Evolutionary conservation across 306 rosid genomes (phyloP), one percentile per base, ranked within the genome.

Genomic region (Mimosa bimucronata): DNA sequence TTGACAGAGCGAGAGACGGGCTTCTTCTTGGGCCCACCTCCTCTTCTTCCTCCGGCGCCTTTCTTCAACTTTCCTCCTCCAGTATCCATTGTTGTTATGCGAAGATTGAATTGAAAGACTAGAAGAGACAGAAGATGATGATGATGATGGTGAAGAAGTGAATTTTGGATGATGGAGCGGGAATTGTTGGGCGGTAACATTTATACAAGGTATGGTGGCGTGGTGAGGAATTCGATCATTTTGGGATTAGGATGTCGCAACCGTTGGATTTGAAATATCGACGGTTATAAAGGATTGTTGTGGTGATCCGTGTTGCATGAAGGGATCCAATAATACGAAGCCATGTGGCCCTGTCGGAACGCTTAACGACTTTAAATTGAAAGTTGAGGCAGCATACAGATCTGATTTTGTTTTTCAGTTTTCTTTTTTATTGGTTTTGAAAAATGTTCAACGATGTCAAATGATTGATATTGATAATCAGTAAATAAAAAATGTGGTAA

Each of bases 21-120:
- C 26, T 66, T 66, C 71, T 66, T 66, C 14, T 66, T 66, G 45
- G 71, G 71, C 5, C 71, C 71, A 2, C 71, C 71, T 31, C 71
- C 71, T 15, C 23, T 31, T 40, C 71, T 31, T 31, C 71, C 71
- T 9, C 71, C 71, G 7, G 71, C 71, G 9, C 71, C 71, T 19
- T 66, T 66, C 45, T 66, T 66, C 71, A 34, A 18, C 45, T 66
- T 66, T 34, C 71, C 71, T 16, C 45, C 45, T 16, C 71, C 45
- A 44, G 71, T 3, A 10, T 66, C 71, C 71, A 66, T 66, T 34
- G 1, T 3, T 6, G 38, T 34, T 16, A 0, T 5, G 7, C 1
- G 46, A 34, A 34, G 26, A 18, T 8, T 7, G 3, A 31, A 16
- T 34, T 34, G 38, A 34, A 34, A 34, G 38, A 34, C 5, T 34